Evolutionary conservation across 148 eudicot species (phyloP), one percentile per base, ranked within the genome.

Genomic region (Vaccinium macrocarpon): DNA sequence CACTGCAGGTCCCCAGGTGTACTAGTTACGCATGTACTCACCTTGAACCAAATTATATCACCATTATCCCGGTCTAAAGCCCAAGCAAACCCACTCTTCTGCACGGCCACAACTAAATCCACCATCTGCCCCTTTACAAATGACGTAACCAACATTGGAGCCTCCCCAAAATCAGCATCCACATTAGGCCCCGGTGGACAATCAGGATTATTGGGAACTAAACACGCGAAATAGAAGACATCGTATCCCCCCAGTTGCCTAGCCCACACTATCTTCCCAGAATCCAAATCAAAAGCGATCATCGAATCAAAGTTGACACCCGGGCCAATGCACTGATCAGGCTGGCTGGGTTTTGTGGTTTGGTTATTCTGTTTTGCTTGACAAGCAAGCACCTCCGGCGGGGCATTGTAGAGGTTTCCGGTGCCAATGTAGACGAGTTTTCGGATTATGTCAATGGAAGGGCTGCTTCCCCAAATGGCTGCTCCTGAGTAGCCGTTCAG

Each of bases 81-180:
- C 94, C 96, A 93, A 12, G 90, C 96, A 21, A 91, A 92, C 6
- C 96, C 94, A 76, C 92, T 93, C 82, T 93, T 93, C 82, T 93
- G 96, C 53, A 90, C 92, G 3, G 94, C 92, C 50, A 82, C 94
- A 52, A 89, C 93, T 64, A 93, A 73, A 83, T 93, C 97, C 2
- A 90, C 86, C 5, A 74, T 19, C 15, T 56, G 84, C n/a, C 91
- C 86, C 23, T 78, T 76, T 0, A 80, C 79, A 49, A 21, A 21
- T 1, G 92, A 85, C 0, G 88, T 89, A 3, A 91, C 82, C 88
- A 91, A 59, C 94, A 93, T 90, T 2, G 97, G 94, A 50, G 93
- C 97, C 88, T 93, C 94, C 57, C 94, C 97, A 84, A 93, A 93
- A 59, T 93, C 94, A 3, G 94, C 93, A 68, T 93, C 93, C 78